Evolutionary conservation across 2,329 filamentous ascomycete genomes (phyloP), one percentile per base, ranked within the genome.

Genomic region (Colletotrichum cuscutae): DNA sequence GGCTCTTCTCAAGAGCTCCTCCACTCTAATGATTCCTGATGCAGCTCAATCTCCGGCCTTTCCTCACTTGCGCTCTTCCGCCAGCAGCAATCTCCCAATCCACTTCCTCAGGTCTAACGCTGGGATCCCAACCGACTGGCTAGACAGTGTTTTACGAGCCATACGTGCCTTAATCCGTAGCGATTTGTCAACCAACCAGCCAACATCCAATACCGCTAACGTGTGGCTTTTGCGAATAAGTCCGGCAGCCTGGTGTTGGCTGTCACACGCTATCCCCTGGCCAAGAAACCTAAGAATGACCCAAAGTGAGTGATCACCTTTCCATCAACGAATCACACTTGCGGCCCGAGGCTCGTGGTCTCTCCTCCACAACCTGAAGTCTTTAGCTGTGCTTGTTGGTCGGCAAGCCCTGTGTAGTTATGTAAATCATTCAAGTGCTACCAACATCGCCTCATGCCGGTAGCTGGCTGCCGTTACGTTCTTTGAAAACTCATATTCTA

Each of bases 211-310:
- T 53, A 9, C 5, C 52, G 37, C 57, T 42, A 54, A 53, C 52
- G 35, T n/a, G 37, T 60, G 7, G 42, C 26, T 24, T 4, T 42
- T 24, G 19, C n/a, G 19, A 28, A 13, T 15, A 49, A 12, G 69
- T 35, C 46, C 70, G 32, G 37, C 54, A 37, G 54, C 58, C 60
- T 35, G 56, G 66, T 65, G 13, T 46, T 65, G 56, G 46, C 49
- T 60, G 61, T 56, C 61, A 71, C 32, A 65, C 37, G 26, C 28
- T 53, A 28, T 52, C 28, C 64, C 15, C 4, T 32, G 13, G 37
- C 54, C 60, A 70, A 73, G 67, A 53, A 71, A 61, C 66, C 49
- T 49, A 71, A 71, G 56, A 71, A 71, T 58, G 57, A 71, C 61
- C 71, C 71, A 73, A 71, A 56, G 19, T 67, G 61, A 65, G 65